Evolutionary conservation across 2,329 filamentous ascomycete species (phyloP).

Genomic region (Ascochyta koolunga): DNA sequence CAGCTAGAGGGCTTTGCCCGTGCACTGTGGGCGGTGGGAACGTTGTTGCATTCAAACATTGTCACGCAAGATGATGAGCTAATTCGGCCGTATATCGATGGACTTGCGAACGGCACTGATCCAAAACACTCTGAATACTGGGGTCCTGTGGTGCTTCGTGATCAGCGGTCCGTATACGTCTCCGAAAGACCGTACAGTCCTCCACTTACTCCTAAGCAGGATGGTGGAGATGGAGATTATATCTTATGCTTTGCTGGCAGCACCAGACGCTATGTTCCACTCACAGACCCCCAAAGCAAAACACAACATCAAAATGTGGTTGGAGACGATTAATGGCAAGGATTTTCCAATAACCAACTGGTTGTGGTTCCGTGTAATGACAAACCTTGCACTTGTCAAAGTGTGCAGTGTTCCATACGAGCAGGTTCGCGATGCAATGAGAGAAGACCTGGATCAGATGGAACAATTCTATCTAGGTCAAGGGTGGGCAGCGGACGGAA

Average conservation of each 20-base stretch:
- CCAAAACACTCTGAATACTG: conserved; percentile 52
- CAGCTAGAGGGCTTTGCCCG: conserved; percentile 45
- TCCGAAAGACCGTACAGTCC: too few species aligned
- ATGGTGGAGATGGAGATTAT: conserved; percentile 63
- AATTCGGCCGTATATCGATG: conserved; percentile 35
- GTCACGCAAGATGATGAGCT: conserved; percentile 22
- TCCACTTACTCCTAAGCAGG: too few species aligned
- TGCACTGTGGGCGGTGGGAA: conserved; percentile 41
- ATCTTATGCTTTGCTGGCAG: conserved; percentile 55
- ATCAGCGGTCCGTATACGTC: conserved; percentile 47
- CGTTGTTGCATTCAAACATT: conserved; percentile 30
- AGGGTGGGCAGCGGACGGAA: conserved; percentile 58
- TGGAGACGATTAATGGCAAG: conserved; percentile 53
- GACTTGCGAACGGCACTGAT: conserved; percentile 45
- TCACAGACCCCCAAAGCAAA: conserved; percentile 38
- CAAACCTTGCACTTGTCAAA: conserved; percentile 55
- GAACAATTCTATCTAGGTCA: conserved; percentile 54
- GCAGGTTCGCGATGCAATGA: conserved; percentile 47
- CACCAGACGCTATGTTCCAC: conserved; percentile 49
- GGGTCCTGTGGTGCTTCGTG: conserved; percentile 54
- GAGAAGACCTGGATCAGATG: conserved; percentile 52
- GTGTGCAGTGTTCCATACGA: conserved; percentile 48
- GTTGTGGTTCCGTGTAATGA: conserved; percentile 61
- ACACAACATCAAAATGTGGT: conserved; percentile 50
- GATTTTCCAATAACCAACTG: conserved; percentile 58